phyloP scores from a whole-genome alignment of 352 stramenopile species.

The Phytophthora colocasiae region DNA sequence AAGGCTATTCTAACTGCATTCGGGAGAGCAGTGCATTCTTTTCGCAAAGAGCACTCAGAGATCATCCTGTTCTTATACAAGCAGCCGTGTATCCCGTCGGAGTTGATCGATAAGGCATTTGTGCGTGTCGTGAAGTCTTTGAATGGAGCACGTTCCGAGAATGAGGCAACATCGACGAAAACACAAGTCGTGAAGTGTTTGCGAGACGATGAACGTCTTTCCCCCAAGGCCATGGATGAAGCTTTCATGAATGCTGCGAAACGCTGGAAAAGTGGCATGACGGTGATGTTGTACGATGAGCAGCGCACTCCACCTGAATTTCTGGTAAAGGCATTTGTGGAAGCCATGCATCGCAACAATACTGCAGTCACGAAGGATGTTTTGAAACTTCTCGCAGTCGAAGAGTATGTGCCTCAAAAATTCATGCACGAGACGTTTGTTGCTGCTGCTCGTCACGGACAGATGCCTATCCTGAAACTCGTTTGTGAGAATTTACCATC shows the following conservation, averaged over 20 bases:
- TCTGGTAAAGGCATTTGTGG: conserved; percentile 1
- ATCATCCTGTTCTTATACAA: conserved; percentile 3
- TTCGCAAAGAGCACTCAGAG: neutral
- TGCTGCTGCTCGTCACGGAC: conserved; percentile 1
- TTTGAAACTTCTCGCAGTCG: neutral
- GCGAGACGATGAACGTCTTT: neutral
- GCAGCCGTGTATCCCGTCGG: neutral
- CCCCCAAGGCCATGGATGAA: neutral
- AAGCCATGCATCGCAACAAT: conserved; percentile 4
- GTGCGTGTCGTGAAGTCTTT: neutral
- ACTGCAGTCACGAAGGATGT: neutral
- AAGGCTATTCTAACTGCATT: neutral
- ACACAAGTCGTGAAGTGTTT: neutral
- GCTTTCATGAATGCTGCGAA: conserved; percentile 1
- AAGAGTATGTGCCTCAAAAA: conserved; percentile 1
- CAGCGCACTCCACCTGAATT: neutral
- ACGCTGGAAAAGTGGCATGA: neutral
- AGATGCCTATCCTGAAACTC: conserved; percentile 1
- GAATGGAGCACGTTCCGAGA: too few relatives aligned
- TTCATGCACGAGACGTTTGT: conserved; percentile 7
- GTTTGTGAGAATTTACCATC: neutral
- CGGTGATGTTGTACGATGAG: neutral
- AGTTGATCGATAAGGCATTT: conserved; percentile 5
- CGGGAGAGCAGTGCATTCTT: neutral
- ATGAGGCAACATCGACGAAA: too few relatives aligned